Conservation (phyloP, 306 rosid species). For the Myrica gale region DNA sequence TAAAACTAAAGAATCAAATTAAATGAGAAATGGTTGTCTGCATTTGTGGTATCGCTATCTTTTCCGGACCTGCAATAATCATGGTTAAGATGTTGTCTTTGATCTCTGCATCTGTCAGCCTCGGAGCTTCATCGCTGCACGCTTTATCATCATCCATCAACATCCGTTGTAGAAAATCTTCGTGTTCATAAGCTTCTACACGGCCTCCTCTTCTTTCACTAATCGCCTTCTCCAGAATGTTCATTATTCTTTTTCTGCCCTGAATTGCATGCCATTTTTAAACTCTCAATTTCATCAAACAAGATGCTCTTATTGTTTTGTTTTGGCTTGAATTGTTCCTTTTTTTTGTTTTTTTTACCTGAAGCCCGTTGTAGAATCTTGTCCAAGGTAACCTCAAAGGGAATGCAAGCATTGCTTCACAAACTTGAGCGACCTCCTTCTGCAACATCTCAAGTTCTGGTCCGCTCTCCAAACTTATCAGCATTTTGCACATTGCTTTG, state of each 20-base stretch:
- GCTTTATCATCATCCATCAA: constrained; percentile 35
- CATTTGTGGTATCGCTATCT: background rate
- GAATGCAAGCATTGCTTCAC: constrained; percentile 79
- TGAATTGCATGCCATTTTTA: constrained; percentile 20
- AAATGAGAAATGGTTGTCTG: background rate
- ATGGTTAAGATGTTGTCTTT: constrained; percentile 77
- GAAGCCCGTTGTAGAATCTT: constrained; percentile 68
- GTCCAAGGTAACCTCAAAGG: constrained; percentile 67
- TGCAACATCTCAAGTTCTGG: constrained; percentile 44
- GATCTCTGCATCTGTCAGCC: constrained; percentile 61
- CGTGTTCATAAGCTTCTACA: background rate
- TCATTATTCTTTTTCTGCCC: constrained; percentile 70
- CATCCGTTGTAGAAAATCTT: constrained; percentile 61
- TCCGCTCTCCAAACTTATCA: constrained; percentile 56
- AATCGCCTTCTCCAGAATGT: constrained; percentile 50
- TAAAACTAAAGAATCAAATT: background rate
- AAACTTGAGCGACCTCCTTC: constrained; percentile 43
- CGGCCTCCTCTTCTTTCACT: constrained; percentile 51
- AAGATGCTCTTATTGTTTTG: no score
- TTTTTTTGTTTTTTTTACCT: constrained; percentile 37
- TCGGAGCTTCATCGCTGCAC: constrained; percentile 18
- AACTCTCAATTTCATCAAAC: constrained; percentile 4
- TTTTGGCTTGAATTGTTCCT: no score
- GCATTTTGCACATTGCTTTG: constrained; percentile 81
- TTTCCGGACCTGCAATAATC: constrained; percentile 66